Percentiles rank a stretch among this genome's conserved stretches.
Conservation (phyloP, 306 rosid genomes). For the Senna siamea region DNA sequence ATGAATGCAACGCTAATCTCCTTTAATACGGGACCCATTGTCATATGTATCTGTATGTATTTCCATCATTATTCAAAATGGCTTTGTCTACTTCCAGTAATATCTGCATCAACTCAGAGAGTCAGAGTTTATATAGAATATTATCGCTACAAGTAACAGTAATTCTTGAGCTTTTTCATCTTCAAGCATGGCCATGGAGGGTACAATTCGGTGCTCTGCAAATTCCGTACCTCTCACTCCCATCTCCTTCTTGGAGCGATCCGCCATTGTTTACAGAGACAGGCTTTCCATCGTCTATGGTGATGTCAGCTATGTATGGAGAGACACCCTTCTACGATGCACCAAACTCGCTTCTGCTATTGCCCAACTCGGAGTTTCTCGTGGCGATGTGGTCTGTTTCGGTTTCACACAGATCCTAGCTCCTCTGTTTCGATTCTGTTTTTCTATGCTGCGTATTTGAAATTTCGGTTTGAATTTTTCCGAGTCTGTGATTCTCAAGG, state of each 20-base stretch:
- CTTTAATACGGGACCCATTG: too few species aligned
- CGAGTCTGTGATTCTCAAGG: background rate
- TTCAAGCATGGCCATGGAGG: conserved; percentile 56
- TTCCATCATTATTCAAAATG: too few species aligned
- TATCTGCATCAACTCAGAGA: too few species aligned
- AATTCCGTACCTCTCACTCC: conserved; percentile 78
- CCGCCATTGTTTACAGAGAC: conserved; percentile 67
- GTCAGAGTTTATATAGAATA: too few species aligned
- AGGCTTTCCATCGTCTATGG: conserved; percentile 58
- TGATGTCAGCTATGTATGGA: conserved; percentile 62
- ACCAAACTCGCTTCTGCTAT: conserved; percentile 73
- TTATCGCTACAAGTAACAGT: too few species aligned
- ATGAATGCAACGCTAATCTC: too few species aligned
- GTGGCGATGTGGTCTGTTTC: conserved; percentile 62
- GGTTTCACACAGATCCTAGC: background rate
- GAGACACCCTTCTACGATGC: conserved; percentile 71
- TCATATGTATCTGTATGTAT: too few species aligned
- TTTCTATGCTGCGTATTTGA: background rate
- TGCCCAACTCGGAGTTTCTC: conserved; percentile 53
- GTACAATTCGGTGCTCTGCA: conserved; percentile 57
- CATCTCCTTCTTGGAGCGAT: conserved; percentile 81
- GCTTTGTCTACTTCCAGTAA: too few species aligned
- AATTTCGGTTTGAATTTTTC: background rate
- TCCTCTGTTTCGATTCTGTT: background rate
- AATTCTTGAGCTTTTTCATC: too few species aligned